Evolutionary conservation across 306 rosid species (phyloP).

Genomic region (Crotalaria pallida): DNA sequence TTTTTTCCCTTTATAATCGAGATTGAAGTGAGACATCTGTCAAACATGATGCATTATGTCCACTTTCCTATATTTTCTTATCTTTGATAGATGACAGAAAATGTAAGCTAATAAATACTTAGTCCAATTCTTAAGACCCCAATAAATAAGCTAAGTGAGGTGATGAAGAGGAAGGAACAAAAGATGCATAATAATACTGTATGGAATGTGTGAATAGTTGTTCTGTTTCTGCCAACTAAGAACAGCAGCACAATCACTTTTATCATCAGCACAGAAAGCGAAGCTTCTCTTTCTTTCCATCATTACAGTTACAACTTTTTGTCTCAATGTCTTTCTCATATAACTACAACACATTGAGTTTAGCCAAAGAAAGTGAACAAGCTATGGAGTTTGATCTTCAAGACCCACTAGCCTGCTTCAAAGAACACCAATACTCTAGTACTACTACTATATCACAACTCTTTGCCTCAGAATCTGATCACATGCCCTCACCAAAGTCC

Average conservation of each 20-base stretch:
- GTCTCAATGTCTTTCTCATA: constrained; percentile 15
- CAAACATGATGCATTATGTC: constrained; percentile 7
- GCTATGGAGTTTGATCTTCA: constrained; percentile 60
- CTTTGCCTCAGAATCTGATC: constrained; percentile 58
- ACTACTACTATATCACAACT: constrained; percentile 41
- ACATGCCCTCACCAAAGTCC: constrained; percentile 39
- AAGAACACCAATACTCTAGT: constrained; percentile 31
- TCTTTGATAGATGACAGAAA: neutral
- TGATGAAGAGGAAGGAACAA: constrained; percentile 25
- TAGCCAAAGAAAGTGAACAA: constrained; percentile 14
- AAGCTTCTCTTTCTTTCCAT: constrained; percentile 61
- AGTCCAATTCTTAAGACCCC: constrained; percentile 2
- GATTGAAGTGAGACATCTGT: no score
- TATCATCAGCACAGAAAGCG: constrained; percentile 48
- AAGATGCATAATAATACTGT: constrained; percentile 25
- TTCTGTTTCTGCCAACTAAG: constrained; percentile 11
- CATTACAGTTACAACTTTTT: constrained; percentile 39
- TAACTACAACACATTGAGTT: neutral
- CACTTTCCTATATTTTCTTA: neutral
- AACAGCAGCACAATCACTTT: constrained; percentile 31
- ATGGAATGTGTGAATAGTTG: constrained; percentile 24
- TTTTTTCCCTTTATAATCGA: no score
- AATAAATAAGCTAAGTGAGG: neutral
- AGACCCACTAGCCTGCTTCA: constrained; percentile 44
- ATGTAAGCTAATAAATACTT: neutral